A percentile compares a stretch with the other conserved stretches of the same genome.
Evolutionary conservation across 2,329 filamentous ascomycete species (phyloP).

Genomic region (Myriosclerotinia curreyana): DNA sequence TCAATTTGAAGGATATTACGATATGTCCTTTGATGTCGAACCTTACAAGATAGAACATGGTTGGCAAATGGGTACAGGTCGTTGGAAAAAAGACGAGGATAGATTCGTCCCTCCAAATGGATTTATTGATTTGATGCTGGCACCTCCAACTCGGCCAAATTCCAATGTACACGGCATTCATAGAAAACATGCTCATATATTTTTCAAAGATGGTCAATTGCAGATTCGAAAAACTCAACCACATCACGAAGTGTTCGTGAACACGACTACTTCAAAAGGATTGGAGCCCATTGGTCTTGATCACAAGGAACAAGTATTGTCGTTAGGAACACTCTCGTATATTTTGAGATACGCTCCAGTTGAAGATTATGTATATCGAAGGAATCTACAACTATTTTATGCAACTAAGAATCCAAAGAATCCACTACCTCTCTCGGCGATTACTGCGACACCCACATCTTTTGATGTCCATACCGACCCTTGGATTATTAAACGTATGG

Average conservation of each 20-base stretch:
- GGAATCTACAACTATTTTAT: not conserved
- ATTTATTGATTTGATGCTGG: slow-evolving; percentile 3
- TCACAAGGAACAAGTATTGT: not conserved
- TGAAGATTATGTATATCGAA: not conserved
- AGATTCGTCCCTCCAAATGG: not conserved
- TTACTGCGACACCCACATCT: not conserved
- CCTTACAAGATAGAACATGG: not conserved
- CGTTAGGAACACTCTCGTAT: not conserved
- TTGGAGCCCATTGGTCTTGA: not conserved
- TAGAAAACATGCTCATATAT: not conserved
- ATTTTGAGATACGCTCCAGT: not conserved
- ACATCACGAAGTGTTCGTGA: not conserved
- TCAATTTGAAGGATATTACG: not conserved
- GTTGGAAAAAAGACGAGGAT: not conserved
- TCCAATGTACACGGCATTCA: not conserved
- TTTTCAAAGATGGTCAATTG: not conserved
- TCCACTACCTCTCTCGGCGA: not conserved
- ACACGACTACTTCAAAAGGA: not conserved
- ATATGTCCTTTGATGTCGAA: not conserved
- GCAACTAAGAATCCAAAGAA: not conserved
- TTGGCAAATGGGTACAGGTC: not conserved
- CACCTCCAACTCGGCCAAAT: not conserved
- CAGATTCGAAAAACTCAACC: not conserved
- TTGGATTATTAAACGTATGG: not conserved
- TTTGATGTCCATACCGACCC: not conserved